A percentile compares a stretch with the other conserved stretches of the same genome.
phyloP scores from a whole-genome alignment of 306 rosid species.

The Sphenostylis stenocarpa region DNA sequence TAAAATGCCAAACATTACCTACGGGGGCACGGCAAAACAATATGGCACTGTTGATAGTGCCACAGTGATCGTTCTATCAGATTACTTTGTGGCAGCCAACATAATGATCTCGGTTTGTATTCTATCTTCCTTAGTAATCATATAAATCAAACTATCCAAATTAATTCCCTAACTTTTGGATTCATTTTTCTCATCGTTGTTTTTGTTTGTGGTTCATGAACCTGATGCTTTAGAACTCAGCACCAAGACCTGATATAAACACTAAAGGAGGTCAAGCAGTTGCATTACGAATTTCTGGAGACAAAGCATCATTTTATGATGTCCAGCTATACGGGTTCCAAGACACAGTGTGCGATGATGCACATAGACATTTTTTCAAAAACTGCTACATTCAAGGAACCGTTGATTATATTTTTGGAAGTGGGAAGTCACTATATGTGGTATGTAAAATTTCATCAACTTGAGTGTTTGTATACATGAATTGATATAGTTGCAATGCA shows the following conservation, averaged over 20 bases:
- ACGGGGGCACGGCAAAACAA: conserved; percentile 35
- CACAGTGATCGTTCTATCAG: background rate
- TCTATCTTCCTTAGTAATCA: background rate
- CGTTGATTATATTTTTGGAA: conserved; percentile 31
- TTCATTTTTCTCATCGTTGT: background rate
- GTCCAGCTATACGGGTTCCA: background rate
- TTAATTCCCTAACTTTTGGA: background rate
- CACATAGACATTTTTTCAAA: conserved; percentile 21
- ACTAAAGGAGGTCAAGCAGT: conserved; percentile 10
- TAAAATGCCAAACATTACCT: conserved; percentile 44
- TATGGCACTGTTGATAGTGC: conserved; percentile 66
- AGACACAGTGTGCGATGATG: conserved; percentile 29
- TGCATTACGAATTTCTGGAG: conserved; percentile 33
- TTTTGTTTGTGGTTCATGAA: background rate
- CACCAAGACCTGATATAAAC: conserved; percentile 22
- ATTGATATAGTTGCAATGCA: too few relatives aligned
- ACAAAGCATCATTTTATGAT: conserved; percentile 31
- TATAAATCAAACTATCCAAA: background rate
- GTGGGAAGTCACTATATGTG: conserved; percentile 29
- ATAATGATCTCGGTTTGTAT: background rate
- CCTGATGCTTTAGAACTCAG: conserved; percentile 12
- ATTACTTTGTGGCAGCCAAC: background rate
- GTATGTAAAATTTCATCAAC: background rate
- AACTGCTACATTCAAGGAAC: conserved; percentile 30
- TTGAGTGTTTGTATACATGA: background rate